phyloP scores from a whole-genome alignment of 2,329 filamentous ascomycete species.

The Pestalotiopsis fici region DNA sequence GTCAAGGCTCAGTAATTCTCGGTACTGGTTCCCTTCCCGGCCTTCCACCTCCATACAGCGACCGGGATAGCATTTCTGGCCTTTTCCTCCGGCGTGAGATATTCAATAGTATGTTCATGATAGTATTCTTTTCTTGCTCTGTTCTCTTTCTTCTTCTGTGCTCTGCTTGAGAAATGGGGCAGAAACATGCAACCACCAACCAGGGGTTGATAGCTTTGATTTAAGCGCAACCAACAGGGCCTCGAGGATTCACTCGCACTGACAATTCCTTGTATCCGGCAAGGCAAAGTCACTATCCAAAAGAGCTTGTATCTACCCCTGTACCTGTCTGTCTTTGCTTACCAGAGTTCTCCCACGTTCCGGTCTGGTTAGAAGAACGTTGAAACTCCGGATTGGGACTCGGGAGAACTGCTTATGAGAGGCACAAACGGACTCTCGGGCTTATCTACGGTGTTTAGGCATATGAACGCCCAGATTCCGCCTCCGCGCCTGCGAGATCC shows the following conservation, averaged over 20 bases:
- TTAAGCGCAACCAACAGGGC: neutral
- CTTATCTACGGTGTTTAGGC: conserved; percentile 5
- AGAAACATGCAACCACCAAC: neutral
- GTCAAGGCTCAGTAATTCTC: neutral
- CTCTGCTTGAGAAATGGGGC: neutral
- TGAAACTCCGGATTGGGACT: neutral
- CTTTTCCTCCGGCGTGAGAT: neutral
- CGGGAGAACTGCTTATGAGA: neutral
- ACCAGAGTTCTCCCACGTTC: neutral
- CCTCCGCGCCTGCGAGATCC: neutral
- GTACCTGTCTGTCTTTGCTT: neutral
- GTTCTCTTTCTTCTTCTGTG: neutral
- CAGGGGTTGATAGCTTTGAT: neutral
- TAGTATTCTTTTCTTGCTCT: neutral
- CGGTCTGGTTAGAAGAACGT: neutral
- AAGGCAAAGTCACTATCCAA: neutral
- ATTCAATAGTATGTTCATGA: neutral
- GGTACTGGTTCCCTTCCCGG: neutral
- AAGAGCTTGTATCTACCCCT: neutral
- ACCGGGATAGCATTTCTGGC: neutral
- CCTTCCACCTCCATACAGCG: neutral
- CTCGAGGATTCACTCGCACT: neutral
- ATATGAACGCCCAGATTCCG: neutral
- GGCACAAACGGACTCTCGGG: neutral
- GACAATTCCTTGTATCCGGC: neutral